Conservation (phyloP, 148 eudicot species). For the Pouteria glomerata region DNA sequence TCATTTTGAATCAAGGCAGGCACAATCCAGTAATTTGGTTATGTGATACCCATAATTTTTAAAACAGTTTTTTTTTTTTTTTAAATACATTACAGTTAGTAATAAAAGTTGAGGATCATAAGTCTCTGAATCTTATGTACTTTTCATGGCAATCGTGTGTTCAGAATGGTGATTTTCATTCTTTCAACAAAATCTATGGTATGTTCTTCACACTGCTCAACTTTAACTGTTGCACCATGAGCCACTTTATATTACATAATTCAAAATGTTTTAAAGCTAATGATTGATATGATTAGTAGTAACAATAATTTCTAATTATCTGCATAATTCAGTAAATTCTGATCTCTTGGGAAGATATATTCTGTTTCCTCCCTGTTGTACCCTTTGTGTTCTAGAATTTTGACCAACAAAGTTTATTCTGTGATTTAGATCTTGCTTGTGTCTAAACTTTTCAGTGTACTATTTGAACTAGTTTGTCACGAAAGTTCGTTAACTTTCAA, state of each 20-base stretch:
- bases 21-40: too few species aligned
- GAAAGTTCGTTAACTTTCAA: neutral
- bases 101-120: too few species aligned
- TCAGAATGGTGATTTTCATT: neutral
- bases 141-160: neutral
- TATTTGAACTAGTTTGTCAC: neutral
- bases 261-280: neutral
- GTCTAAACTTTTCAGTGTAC: neutral
- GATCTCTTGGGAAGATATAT: neutral
- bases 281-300: neutral
- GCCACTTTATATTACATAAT: neutral
- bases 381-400: neutral
- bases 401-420: neutral
- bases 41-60: too few species aligned
- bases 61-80: too few species aligned
- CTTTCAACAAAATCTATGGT: neutral
- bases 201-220: neutral
- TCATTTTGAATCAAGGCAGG: too few species aligned
- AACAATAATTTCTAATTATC: neutral
- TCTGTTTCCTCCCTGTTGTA: neutral
- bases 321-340: neutral
- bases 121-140: too few species aligned
- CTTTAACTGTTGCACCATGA: neutral
- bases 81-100: too few species aligned
- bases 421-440: neutral